Evolutionary conservation across 2,329 filamentous ascomycete genomes (phyloP), one percentile per base, ranked within the genome.

Genomic region (Claviceps digitariae): DNA sequence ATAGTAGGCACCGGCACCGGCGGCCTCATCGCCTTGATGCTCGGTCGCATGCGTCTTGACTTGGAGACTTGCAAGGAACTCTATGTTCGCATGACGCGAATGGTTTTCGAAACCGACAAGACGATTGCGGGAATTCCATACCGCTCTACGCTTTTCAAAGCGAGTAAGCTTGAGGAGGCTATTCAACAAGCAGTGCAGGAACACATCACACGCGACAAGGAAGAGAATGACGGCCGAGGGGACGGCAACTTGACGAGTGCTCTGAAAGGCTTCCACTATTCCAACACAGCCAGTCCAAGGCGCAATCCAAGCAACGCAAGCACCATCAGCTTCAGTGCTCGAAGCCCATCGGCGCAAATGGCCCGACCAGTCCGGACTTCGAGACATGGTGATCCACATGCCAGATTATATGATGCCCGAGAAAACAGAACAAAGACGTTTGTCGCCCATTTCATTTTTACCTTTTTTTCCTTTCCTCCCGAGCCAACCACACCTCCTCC

Each of bases 41-140:
- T 98, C 23, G 93, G 93, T 12, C 81, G 93, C 53, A 71, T 98
- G 61, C 84, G 93, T 48, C 81, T 98, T 60, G 90, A 97, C 62
- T 76, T 98, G 38, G 91, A 97, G 68, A 95, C 90, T 0, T 97
- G 93, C 79, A 98, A 96, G 71, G 88, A 96, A 63, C 83, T 97
- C 21, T 98, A 97, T 64, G 90, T 95, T 61, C 87, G 88, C 61
- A 85, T 98, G 79, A 98, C 93, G 34, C 83, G 86, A 62, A 85
- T 86, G 67, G 93, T 98, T 2, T 98, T 98, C 63, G 87, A 97
- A 72, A 97, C 93, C 5, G 93, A 98, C 73, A 98, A 98, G 74
- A 97, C 91, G 4, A 87, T 98, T 61, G 89, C 87, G 36, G 93
- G 93, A 12, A 95, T 98, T 55, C 93, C 93, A 0, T 96, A 94